Percentiles rank a stretch among this genome's conserved stretches.
phyloP scores from a whole-genome alignment of 177 flowering plant species.

The Vitis hybrid region DNA sequence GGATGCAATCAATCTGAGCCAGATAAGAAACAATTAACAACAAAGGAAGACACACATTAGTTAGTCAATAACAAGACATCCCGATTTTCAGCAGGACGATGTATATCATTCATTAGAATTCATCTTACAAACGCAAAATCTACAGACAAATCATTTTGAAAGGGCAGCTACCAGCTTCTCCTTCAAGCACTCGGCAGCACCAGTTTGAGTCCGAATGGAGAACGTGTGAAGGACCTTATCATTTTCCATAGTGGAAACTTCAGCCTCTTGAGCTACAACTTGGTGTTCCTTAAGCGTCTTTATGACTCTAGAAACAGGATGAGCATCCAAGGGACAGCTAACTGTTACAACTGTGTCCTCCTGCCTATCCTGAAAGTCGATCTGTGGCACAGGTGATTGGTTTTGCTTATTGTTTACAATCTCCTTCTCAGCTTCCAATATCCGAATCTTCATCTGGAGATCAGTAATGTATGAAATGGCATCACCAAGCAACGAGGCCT shows the following conservation, averaged over 20 bases:
- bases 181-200: conserved; percentile 54
- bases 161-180: conserved; percentile 59
- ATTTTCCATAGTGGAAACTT: conserved; percentile 38
- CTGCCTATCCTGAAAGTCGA: conserved; percentile 56
- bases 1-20: neutral
- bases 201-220: conserved; percentile 44
- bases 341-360: conserved; percentile 62
- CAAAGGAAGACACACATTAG: neutral
- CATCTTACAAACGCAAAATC: conserved; percentile 18
- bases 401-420: conserved; percentile 25
- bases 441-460: conserved; percentile 60
- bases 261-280: conserved; percentile 39
- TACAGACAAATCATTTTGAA: conserved; percentile 35
- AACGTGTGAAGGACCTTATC: conserved; percentile 66
- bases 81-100: neutral
- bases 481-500: conserved; percentile 85
- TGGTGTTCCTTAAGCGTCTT: conserved; percentile 51
- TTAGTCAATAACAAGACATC: conserved; percentile 2
- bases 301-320: conserved; percentile 60
- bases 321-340: conserved; percentile 61
- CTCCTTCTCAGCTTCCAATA: conserved; percentile 65
- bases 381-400: conserved; percentile 34
- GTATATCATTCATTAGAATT: neutral
- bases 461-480: conserved; percentile 82
- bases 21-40: neutral